Evolutionary conservation across 495 filamentous ascomycete species (phyloP), one percentile per base, ranked within the genome.

Genomic region (Penicillium parvum): DNA sequence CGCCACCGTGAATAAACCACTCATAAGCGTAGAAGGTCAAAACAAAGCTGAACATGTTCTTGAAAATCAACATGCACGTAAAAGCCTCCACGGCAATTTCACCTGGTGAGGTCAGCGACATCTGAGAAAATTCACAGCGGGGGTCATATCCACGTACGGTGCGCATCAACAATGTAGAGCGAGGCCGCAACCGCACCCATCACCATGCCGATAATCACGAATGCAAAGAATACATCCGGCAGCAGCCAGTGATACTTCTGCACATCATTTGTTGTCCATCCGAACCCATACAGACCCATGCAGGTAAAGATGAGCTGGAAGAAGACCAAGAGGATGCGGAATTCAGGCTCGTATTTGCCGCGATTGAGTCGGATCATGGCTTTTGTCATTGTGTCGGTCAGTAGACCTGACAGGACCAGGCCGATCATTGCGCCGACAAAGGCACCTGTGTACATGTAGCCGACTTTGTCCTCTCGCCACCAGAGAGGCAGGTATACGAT

Each of bases 91-190:
- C 82, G 1, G 89, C 79, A 38, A 96, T 83, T 41, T 88, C 80
- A 7, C 83, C 85, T 88, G 44, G 11, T 4, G 15, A 2, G 6
- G 28, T 53, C 43, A 64, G 55, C 23, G 15, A 17, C 9, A n/a
- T n/a, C n/a, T n/a, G n/a, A n/a, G n/a, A n/a, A n/a, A n/a, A n/a
- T n/a, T n/a, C n/a, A n/a, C 11, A 22, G 4, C 5, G 5, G n/a
- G 5, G 12, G 11, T 7, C 26, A 35, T 12, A 44, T 17, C 4
- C 38, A 77, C 84, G 69, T 66, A 85, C 89, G 83, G 65, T 96
- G 89, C 1, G 90, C 90, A 68, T 96, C 90, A 1, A 95, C 88
- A 52, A 96, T 86, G 52, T 96, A 96, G n/a, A 96, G 62, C 1
- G 87, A 83, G 37, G 82, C 84, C 1, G 85, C 81, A 5, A 95